A percentile compares a stretch with the other conserved stretches of the same genome.
These are phyloP conservation scores for Stephania yunnanensis DNA, from an alignment of 164 flowering plant genomes.

Conservation along the genomic window DNA sequence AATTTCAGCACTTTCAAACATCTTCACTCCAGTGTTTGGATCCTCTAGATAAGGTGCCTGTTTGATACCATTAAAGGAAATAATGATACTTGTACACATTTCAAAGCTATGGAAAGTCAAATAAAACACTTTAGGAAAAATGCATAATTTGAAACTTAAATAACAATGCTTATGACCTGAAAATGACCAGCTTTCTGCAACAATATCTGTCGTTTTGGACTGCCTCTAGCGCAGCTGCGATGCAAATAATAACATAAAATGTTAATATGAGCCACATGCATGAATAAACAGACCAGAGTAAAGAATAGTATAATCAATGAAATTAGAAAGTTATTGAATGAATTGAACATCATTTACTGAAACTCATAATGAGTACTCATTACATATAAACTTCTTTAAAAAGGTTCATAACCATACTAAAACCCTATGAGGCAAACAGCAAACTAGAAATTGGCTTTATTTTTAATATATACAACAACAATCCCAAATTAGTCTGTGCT, in stretches of 20 bases:
- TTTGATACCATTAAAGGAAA: neutral
- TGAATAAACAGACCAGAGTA: too few species aligned
- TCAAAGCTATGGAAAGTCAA: neutral
- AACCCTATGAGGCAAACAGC: too few species aligned
- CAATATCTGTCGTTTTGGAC: constrained; percentile 73
- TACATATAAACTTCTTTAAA: too few species aligned
- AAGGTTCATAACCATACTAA: too few species aligned
- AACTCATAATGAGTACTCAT: too few species aligned
- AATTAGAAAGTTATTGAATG: too few species aligned
- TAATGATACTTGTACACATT: neutral
- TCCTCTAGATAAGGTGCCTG: constrained; percentile 90
- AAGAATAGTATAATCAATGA: too few species aligned
- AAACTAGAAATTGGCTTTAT: too few species aligned
- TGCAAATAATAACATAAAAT: neutral
- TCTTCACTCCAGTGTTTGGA: constrained; percentile 87
- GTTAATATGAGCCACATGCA: too few species aligned
- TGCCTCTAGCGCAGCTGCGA: constrained; percentile 89
- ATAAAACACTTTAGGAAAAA: neutral
- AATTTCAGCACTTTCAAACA: constrained; percentile 97
- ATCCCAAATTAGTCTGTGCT: too few species aligned
- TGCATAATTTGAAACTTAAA: constrained; percentile 2
- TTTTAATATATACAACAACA: too few species aligned
- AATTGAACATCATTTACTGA: too few species aligned
- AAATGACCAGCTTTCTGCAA: constrained; percentile 66
- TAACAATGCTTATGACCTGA: constrained; percentile 43